phyloP scores from a whole-genome alignment of 1,284 basidiomycete species.

The Malassezia restricta region DNA sequence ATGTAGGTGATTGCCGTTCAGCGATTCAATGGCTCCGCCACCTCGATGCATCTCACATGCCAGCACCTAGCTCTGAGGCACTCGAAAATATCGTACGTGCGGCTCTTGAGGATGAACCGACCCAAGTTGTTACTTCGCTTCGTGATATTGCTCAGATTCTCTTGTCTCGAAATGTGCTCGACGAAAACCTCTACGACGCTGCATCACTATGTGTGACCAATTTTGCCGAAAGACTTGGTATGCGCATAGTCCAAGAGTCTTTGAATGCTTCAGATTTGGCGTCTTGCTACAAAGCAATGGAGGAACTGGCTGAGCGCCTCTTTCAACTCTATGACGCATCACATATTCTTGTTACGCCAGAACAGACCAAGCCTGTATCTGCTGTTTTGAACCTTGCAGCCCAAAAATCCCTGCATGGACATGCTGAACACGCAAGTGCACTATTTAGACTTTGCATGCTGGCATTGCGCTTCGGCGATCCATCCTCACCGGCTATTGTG shows the following conservation, averaged over 20 bases:
- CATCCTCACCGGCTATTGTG: neutral
- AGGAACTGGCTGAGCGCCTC: neutral
- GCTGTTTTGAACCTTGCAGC: slow-evolving; percentile 7
- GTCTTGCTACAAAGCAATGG: neutral
- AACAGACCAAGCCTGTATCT: slow-evolving; percentile 49
- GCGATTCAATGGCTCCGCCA: slow-evolving; percentile 31
- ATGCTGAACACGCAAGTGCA: neutral
- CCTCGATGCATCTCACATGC: slow-evolving; percentile 11
- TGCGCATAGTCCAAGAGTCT: neutral
- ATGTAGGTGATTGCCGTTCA: slow-evolving; percentile 18
- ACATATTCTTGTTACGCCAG: neutral
- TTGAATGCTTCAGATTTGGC: neutral
- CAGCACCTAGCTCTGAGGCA: neutral
- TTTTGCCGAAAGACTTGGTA: neutral
- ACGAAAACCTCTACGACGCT: neutral
- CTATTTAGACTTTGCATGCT: slow-evolving; percentile 1
- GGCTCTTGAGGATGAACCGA: neutral
- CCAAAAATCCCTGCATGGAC: slow-evolving; percentile 1
- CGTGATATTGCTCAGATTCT: neutral
- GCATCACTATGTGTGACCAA: slow-evolving; percentile 1
- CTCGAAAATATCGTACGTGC: slow-evolving; percentile 5
- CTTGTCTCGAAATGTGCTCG: neutral
- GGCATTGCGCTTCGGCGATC: slow-evolving; percentile 2
- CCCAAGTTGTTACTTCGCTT: neutral
- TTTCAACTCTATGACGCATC: neutral